Evolutionary conservation across 2,329 filamentous ascomycete species (phyloP), one percentile per base, ranked within the genome.

Genomic region (Trichoderma atrobrunneum): DNA sequence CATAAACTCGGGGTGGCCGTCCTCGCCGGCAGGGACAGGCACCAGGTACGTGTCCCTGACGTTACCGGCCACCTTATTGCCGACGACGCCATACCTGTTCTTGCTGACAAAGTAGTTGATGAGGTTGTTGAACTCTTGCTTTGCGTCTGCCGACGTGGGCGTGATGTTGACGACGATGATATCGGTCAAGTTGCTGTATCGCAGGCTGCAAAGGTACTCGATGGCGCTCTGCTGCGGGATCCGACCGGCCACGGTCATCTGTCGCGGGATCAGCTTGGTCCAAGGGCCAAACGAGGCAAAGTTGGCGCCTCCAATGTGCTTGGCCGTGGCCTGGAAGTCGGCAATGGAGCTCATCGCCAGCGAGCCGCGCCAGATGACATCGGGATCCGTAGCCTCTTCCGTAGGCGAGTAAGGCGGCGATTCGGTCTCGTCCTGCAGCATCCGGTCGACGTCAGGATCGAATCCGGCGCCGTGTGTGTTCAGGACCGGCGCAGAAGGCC

Each of bases 31-130:
- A 36, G 94, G 89, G 5, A 98, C 89, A 0, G 96, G 95, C 11
- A 98, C 91, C 36, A 98, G 88, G 80, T 98, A 98, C 1, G 95
- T 93, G 79, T 98, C 95, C 73, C 94, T 91, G 63, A 98, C 92
- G 73, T 94, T 91, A 24, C 90, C 88, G 34, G 90, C 83, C 1
- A 88, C 88, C 80, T 93, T 92, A 78, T 95, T 93, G 16, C 91
- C 91, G 7, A 98, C 87, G 1, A 98, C 95, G 24, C 94, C 95
- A 80, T 97, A 99, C 39, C 94, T 88, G 75, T 92, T 89, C 78
- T 95, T 93, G 65, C 87, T 87, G 56, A 90, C 85, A 79, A 99
- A 98, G 82, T 99, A 98, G 67, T 94, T 88, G 77, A 95, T 93
- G n/a, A 98, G 85, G 21, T 88, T 87, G 74, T 92, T 87, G 78